These are phyloP conservation scores for Venturia asperata DNA, from an alignment of 2,329 filamentous ascomycete genomes.

Conservation along the genomic window DNA sequence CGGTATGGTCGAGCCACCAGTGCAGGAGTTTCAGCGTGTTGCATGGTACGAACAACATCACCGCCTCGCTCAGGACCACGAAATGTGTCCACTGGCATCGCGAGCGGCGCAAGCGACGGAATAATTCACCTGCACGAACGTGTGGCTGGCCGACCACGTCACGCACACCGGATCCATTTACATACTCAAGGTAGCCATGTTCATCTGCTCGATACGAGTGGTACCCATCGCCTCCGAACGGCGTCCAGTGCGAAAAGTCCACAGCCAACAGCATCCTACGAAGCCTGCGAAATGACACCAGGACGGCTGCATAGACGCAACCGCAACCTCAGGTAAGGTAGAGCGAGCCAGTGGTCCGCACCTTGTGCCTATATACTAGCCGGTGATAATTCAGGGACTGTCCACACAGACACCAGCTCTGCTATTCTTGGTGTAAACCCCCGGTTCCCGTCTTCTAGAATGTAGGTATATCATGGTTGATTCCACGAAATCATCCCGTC, in stretches of 20 bases:
- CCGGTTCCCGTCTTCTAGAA: constrained; percentile 3
- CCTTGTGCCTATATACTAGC: constrained; percentile 4
- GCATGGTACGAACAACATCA: constrained; percentile 8
- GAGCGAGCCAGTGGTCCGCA: not conserved
- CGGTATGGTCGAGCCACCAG: not conserved
- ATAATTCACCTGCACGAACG: constrained; percentile 1
- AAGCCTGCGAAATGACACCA: constrained; percentile 3
- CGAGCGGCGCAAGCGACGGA: not conserved
- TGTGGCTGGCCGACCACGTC: constrained; percentile 5
- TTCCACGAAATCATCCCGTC: not conserved
- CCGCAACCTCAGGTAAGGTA: constrained; percentile 1
- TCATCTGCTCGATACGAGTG: not conserved
- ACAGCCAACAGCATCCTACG: not conserved
- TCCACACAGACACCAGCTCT: not conserved
- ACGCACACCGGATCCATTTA: constrained; percentile 10
- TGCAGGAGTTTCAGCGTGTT: constrained; percentile 2
- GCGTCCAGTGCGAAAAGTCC: constrained; percentile 10
- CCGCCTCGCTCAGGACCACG: constrained; percentile 10
- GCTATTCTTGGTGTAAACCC: not conserved
- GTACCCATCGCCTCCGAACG: constrained; percentile 1
- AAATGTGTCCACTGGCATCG: not conserved
- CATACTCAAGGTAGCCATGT: constrained; percentile 14
- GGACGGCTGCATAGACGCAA: constrained; percentile 3
- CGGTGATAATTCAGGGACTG: not conserved
- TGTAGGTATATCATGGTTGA: not conserved